These are phyloP conservation scores for Eimeria maxima DNA, from an alignment of 169 alveolate genomes.

Conservation along the genomic window DNA sequence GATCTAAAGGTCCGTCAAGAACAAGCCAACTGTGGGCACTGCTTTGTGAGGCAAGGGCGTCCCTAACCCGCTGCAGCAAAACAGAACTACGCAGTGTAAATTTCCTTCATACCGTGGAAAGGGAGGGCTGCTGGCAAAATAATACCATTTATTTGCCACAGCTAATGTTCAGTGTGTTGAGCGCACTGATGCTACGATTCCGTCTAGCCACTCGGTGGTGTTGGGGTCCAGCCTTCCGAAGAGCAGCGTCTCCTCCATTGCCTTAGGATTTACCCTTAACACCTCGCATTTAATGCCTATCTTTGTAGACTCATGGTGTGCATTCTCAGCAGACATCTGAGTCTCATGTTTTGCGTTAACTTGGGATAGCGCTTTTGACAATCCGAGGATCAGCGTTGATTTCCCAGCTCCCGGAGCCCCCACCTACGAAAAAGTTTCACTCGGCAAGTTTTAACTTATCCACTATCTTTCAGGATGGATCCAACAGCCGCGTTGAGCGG, in stretches of 20 bases:
- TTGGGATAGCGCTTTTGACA: slow-evolving; percentile 65
- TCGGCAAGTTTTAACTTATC: neutral
- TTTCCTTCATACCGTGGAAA: neutral
- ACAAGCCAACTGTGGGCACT: slow-evolving; percentile 95
- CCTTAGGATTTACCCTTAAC: slow-evolving; percentile 94
- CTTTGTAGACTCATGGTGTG: neutral
- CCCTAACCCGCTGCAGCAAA: slow-evolving; percentile 68
- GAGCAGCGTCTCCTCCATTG: slow-evolving; percentile 94
- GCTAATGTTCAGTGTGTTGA: neutral
- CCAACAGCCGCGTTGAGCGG: neutral
- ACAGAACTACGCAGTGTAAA: neutral
- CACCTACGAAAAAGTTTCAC: slow-evolving; percentile 34
- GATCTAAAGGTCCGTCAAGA: slow-evolving; percentile 98
- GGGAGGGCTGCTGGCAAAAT: neutral
- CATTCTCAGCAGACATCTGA: neutral
- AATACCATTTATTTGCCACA: neutral
- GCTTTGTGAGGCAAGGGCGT: slow-evolving; percentile 62
- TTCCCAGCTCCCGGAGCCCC: slow-evolving; percentile 80
- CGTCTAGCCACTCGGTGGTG: slow-evolving; percentile 97
- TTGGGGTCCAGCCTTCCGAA: slow-evolving; percentile 96
- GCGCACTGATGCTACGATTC: slow-evolving; percentile 95
- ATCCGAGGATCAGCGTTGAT: slow-evolving; percentile 36
- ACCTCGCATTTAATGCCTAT: neutral
- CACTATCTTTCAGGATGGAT: neutral
- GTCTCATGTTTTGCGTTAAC: neutral